Percentiles rank a stretch among this genome's conserved stretches.
Conservation (phyloP, 1,284 basidiomycete genomes). For the Hemileia vastatrix region DNA sequence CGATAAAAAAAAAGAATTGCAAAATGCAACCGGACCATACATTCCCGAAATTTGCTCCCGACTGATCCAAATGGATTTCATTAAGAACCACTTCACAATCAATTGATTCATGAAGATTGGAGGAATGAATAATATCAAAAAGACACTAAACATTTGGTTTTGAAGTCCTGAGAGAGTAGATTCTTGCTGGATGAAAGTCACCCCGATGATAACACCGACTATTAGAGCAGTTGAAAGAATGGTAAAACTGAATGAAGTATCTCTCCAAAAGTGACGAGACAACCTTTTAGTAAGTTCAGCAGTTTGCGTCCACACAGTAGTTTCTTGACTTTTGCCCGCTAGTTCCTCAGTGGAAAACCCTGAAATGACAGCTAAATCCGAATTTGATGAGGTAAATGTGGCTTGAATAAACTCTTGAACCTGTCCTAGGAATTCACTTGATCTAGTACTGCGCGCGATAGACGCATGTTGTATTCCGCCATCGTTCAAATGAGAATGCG, state of each 20-base stretch:
- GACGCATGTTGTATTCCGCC: too few relatives aligned
- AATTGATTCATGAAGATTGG: conserved; percentile 24
- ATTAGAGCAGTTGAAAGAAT: conserved; percentile 13
- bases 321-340: too few relatives aligned
- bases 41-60: conserved; percentile 24
- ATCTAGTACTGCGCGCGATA: too few relatives aligned
- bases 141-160: conserved; percentile 17
- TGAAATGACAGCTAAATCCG: too few relatives aligned
- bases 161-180: conserved; percentile 8
- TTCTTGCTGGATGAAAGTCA: conserved; percentile 14
- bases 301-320: too few relatives aligned
- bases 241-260: conserved; percentile 19
- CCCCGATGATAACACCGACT: conserved; percentile 9
- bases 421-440: too few relatives aligned
- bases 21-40: conserved; percentile 8
- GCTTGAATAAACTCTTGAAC: too few relatives aligned
- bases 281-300: conserved; percentile 14
- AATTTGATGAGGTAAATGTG: too few relatives aligned
- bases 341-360: too few relatives aligned
- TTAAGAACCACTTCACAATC: conserved; percentile 32
- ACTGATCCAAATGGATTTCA: conserved; percentile 30
- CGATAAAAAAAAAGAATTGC: conserved; percentile 12
- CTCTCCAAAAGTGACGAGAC: conserved; percentile 20
- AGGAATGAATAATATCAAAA: conserved; percentile 28
- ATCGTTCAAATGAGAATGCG: too few relatives aligned